Base-by-base conservation (phyloP, 2,329 filamentous ascomycete species). In the Talaromyces sp. region DNA sequence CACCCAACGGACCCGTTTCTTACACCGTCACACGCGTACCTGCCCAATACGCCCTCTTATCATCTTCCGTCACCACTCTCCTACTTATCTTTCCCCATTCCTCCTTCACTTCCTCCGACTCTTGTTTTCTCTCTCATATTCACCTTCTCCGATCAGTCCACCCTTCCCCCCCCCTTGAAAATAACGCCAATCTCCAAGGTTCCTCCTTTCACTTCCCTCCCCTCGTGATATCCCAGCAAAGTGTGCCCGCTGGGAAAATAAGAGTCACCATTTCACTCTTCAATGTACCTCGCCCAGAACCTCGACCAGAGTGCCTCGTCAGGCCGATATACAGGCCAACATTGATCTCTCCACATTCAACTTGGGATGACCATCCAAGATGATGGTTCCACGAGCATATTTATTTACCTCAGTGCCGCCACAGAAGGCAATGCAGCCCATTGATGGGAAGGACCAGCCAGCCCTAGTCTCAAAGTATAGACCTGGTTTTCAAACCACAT, bases 381-480 rank as follows among this genome's bases (percentile, higher is more conserved):
- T 75, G 72, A 76, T 76, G 72, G 71, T 75, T 44, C 73, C 73
- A 35, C 65, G 71, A 58, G 66, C 71, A 45, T 75, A 74, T 53
- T 58, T 70, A 16, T 73, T 72, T 41, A 69, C 58, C 36, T 72
- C 73, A 10, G 58, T 67, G 29, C 58, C 67, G 30, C 50, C 63
- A 11, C 61, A 62, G 39, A 68, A 65, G 47, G 39, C 55, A 22
- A 55, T 56, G 39, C 42, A 52, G 37, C 41, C 57, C 41, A 42
- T 41, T 7, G 32, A 35, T 14, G 36, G 43, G 32, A 57, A 57
- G 32, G 58, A 58, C 29, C 49, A 56, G 39, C 36, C 49, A 41
- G 51, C 46, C n/a, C 57, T 54, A 37, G 55, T 55, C 49, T 36
- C 36, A 3, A n/a, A 29, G 54, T 61, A 63, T 61, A 55, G 20